These are phyloP conservation scores for Myxozyma nipponensis DNA, from an alignment of 805 yeast species.

Conservation along the genomic window DNA sequence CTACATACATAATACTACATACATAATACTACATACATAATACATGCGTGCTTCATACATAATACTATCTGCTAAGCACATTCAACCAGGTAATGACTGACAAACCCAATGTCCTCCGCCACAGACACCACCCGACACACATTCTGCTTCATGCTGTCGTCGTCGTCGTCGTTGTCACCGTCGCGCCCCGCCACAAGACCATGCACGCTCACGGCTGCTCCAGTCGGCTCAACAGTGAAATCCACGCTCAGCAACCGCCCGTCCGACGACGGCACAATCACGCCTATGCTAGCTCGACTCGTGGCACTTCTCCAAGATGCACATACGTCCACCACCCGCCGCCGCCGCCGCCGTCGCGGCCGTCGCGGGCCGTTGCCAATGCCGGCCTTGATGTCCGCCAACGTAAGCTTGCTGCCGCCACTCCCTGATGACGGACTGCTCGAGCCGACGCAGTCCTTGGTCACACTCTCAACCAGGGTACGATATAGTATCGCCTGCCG, in stretches of 20 bases:
- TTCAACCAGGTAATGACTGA: slow-evolving; percentile 2
- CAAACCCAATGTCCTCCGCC: slow-evolving; percentile 21
- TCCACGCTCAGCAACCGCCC: slow-evolving; percentile 12
- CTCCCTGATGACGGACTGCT: too few relatives aligned
- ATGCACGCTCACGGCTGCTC: not conserved
- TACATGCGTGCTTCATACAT: too few relatives aligned
- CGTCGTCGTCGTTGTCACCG: not conserved
- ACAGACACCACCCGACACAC: slow-evolving; percentile 7
- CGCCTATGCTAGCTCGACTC: slow-evolving; percentile 2
- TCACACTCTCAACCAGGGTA: slow-evolving; percentile 14
- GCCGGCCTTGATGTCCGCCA: not conserved
- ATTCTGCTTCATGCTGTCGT: slow-evolving; percentile 1
- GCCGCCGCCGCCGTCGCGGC: slow-evolving; percentile 8
- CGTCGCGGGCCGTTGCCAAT: slow-evolving; percentile 3
- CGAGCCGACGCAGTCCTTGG: not conserved
- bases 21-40: too few relatives aligned
- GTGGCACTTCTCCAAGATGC: not conserved
- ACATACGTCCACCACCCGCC: slow-evolving; percentile 11
- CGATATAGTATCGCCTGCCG: slow-evolving; percentile 16
- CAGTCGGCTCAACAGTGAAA: slow-evolving; percentile 14
- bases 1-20: too few relatives aligned
- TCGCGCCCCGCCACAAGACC: slow-evolving; percentile 8
- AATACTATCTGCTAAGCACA: too few relatives aligned
- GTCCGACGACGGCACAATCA: slow-evolving; percentile 15
- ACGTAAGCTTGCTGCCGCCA: too few relatives aligned